Conservation (phyloP, 176 grass and related monocot species). For the Hyparrhenia diplandra region DNA sequence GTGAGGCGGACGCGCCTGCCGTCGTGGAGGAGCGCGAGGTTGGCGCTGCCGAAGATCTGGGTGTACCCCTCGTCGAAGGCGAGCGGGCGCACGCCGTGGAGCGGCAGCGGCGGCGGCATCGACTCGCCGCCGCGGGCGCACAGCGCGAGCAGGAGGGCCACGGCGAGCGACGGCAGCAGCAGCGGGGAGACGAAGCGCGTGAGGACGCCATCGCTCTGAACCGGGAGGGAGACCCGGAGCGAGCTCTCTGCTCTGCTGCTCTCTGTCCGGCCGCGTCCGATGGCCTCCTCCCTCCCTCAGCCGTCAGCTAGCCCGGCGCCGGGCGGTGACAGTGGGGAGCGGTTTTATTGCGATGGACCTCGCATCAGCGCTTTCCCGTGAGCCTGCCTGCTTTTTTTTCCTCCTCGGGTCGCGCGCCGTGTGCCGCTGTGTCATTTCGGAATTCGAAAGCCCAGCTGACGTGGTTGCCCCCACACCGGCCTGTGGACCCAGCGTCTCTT, state of each 20-base stretch:
- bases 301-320: background rate
- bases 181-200: background rate
- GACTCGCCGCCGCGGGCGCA: background rate
- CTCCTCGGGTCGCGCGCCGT: constrained; percentile 17
- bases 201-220: constrained; percentile 29
- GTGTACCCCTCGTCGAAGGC: constrained; percentile 81
- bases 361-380: background rate
- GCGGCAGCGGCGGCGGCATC: constrained; percentile 11
- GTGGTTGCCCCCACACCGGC: background rate
- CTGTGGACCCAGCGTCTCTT: background rate
- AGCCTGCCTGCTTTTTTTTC: background rate
- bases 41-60: constrained; percentile 73
- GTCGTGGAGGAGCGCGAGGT: constrained; percentile 66
- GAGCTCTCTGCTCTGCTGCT: background rate
- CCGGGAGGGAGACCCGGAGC: too few species aligned
- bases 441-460: constrained; percentile 30
- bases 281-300: too few species aligned
- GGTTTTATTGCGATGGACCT: constrained; percentile 28
- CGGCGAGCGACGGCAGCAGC: constrained; percentile 6
- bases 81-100: constrained; percentile 36
- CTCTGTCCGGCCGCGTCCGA: background rate
- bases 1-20: constrained; percentile 62
- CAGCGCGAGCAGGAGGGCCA: background rate
- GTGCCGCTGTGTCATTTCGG: background rate
- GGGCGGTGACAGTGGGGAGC: constrained; percentile 11